Conservation (phyloP, 208 protist species). For the Crithidia brevicula region DNA sequence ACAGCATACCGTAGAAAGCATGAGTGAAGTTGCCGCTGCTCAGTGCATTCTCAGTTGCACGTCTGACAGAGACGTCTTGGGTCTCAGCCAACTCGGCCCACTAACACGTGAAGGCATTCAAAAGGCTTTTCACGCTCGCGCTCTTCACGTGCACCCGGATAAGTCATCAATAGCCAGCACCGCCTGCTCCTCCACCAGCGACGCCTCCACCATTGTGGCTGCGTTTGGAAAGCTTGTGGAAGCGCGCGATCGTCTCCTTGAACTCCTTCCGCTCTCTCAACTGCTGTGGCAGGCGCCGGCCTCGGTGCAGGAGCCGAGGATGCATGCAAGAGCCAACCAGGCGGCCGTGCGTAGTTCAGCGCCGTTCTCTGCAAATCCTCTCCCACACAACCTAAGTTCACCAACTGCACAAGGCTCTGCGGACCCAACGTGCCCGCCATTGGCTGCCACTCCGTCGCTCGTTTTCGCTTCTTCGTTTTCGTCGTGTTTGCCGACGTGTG, state of each 20-base stretch:
- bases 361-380: too few relatives aligned
- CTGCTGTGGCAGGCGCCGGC: background rate
- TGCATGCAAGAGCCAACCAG: too few relatives aligned
- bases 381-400: too few relatives aligned
- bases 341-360: too few relatives aligned
- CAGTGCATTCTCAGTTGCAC: background rate
- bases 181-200: background rate
- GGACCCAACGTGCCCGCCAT: too few relatives aligned
- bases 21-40: conserved; percentile 3
- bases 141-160: conserved; percentile 19
- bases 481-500: conserved; percentile 5
- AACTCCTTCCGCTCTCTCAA: conserved; percentile 11
- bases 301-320: too few relatives aligned
- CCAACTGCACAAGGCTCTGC: too few relatives aligned
- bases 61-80: conserved; percentile 12
- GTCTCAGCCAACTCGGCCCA: conserved; percentile 2
- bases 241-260: conserved; percentile 4
- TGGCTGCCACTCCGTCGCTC: too few relatives aligned
- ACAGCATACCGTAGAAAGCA: background rate
- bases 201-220: background rate
- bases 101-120: conserved; percentile 7
- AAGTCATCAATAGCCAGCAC: background rate
- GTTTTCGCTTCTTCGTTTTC: background rate
- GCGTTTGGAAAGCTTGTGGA: conserved; percentile 16
- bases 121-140: conserved; percentile 13